Base-by-base conservation (phyloP, 2,329 filamentous ascomycete species). In the Hysterium pulicare region DNA sequence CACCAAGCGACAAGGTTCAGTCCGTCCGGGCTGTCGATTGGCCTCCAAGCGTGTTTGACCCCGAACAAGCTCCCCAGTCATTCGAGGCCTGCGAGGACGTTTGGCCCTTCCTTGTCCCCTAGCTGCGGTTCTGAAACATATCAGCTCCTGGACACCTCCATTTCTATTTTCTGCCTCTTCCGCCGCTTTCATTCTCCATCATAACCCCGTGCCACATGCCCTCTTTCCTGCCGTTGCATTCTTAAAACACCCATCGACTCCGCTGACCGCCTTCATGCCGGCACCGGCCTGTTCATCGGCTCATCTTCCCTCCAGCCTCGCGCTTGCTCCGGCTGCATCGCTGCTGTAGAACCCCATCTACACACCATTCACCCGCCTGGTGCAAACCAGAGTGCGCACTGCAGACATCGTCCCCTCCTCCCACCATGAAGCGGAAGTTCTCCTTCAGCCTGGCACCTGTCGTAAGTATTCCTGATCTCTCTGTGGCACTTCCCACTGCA, bases 381-480 rank as follows among this genome's bases (percentile, higher is more conserved):
- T 38, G 5, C 16, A 10, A 19, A 5, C n/a, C n/a, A n/a, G 16
- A 38, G 19, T 24, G 35, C 17, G 21, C 35, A 24, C 21, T 21
- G 20, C 35, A 38, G 19, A n/a, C n/a, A 38, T 21, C 21, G 9
- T 38, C 28, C 6, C 6, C 11, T 13, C 22, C 21, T n/a, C 23
- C 26, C 49, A 47, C 37, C 42, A 71, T 69, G 66, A 66, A 66
- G 55, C 63, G 67, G 38, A 72, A 71, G 52, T 72, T 73, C 48
- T 67, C 68, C 41, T 68, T 72, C 56, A 67, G 66, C 44, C 51
- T 71, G 42, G 64, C 66, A 43, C 67, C 67, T 38, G 59, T 71
- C 37, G 68, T 71, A 55, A 43, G 66, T 56, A 6, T 30, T 33
- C 31, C 28, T 30, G 17, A 21, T 33, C 15, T 26, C 32, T 28